Evolutionary conservation across 148 eudicot species (phyloP), one percentile per base, ranked within the genome.

Genomic region (Rhododendron molle): DNA sequence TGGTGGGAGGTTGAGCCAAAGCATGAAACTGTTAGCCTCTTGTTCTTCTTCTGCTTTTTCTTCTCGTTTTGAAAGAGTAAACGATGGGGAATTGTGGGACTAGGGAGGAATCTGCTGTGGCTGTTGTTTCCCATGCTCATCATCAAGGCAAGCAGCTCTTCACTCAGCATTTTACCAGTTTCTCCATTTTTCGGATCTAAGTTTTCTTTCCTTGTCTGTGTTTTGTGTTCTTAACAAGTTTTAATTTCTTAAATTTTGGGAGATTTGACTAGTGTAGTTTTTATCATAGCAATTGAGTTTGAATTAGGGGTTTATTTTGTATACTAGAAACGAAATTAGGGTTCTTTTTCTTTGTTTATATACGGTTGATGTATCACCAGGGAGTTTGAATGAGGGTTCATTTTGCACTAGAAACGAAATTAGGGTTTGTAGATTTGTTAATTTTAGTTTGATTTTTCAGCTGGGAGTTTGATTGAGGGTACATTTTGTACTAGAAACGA

Each of bases 61-160:
- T 18, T 76, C 54, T 78, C 46, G 52, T 38, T 76, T 20, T 20
- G 49, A 18, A 74, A 21, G 7, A 18, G 78, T 16, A 69, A 54
- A 72, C 74, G 36, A 95, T 95, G 98, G 99, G 99, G n/a, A 96
- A 94, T 88, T 96, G 99, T 88, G 99, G 98, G 30, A 96, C 96
- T 91, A 89, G 96, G 85, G 99, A 96, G 87, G 98, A 96, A 89
- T 93, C 99, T 81, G 94, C 96, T 58, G 98, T 23, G 46, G 50
- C 95, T 62, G 99, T 94, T 60, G 95, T 93, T 44, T 86, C 95
- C 67, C 88, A 93, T 82, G 95, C 98, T 89, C 99, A 93, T 83
- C 93, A 88, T 76, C 92, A 88, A 88, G 94, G 96, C 90, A 54
- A 65, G 78, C 21, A 56, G 40, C 47, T 12, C 43, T 1, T 26